phyloP scores from a whole-genome alignment of 441 rosid species.

The Melastoma candidum region DNA sequence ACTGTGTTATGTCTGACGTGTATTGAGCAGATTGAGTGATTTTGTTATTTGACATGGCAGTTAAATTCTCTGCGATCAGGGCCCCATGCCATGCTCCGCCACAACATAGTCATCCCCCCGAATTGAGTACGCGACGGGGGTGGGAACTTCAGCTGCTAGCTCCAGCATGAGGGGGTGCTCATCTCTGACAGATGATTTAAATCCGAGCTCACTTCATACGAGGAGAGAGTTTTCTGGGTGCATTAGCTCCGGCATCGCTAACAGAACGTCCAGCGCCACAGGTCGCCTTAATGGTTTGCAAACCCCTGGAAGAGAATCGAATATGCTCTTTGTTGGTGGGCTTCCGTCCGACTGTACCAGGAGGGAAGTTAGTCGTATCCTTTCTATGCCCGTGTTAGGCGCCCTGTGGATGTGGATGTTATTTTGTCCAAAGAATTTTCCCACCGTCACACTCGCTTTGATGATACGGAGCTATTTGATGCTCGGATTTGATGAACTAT shows the following conservation, averaged over 20 bases:
- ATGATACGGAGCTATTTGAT: slow-evolving; percentile 2
- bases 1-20: background rate
- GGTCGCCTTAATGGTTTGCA: slow-evolving; percentile 21
- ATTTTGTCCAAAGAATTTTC: slow-evolving; percentile 4
- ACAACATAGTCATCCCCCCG: slow-evolving; percentile 18
- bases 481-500: background rate
- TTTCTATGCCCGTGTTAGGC: slow-evolving; percentile 8
- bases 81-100: slow-evolving; percentile 20
- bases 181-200: slow-evolving; percentile 21
- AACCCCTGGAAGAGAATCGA: slow-evolving; percentile 24
- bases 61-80: slow-evolving; percentile 18
- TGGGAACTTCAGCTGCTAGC: slow-evolving; percentile 20
- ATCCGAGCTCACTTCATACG: slow-evolving; percentile 10
- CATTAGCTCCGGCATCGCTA: slow-evolving; percentile 17
- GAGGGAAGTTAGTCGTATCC: slow-evolving; percentile 67
- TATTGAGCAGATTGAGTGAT: background rate
- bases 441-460: slow-evolving; percentile 16
- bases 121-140: background rate
- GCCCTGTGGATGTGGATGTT: background rate
- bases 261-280: slow-evolving; percentile 24
- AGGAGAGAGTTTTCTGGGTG: slow-evolving; percentile 21
- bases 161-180: slow-evolving; percentile 21
- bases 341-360: slow-evolving; percentile 54
- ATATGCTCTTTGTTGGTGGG: slow-evolving; percentile 43
- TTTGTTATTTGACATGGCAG: slow-evolving; percentile 12